Evolutionary conservation across 176 grass and related monocot species (phyloP).

Genomic region (Oryza longistaminata): DNA sequence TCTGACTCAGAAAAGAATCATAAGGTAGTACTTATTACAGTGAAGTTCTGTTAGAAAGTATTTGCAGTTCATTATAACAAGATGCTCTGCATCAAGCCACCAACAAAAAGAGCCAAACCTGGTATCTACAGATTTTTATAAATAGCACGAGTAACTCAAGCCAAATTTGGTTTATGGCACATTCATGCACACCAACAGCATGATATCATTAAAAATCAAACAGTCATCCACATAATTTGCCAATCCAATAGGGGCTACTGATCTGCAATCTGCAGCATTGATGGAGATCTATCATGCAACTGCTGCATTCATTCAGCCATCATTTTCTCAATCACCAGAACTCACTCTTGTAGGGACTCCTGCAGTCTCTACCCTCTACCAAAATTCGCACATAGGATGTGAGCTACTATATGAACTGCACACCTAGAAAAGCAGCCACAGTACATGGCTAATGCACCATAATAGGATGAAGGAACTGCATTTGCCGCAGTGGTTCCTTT

Average conservation of each 20-base stretch:
- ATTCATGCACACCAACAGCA: not conserved
- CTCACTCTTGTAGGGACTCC: not conserved
- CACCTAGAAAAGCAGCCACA: not conserved
- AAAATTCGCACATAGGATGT: not conserved
- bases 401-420: not conserved
- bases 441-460: not conserved
- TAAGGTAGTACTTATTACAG: not conserved
- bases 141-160: not conserved
- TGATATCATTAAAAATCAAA: not conserved
- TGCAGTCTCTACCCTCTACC: not conserved
- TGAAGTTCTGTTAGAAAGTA: not conserved
- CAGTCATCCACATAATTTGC: not conserved
- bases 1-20: conserved; percentile 8
- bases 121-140: not conserved
- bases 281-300: conserved; percentile 1
- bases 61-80: not conserved
- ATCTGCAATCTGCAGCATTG: not conserved
- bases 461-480: conserved; percentile 1
- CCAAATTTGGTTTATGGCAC: conserved; percentile 4
- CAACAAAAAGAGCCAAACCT: not conserved
- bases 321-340: conserved; percentile 1
- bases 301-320: not conserved
- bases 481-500: not conserved
- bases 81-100: not conserved
- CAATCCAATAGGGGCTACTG: conserved; percentile 1